Conservation (phyloP, 2,329 filamentous ascomycete genomes). For the Botrytis elliptica region DNA sequence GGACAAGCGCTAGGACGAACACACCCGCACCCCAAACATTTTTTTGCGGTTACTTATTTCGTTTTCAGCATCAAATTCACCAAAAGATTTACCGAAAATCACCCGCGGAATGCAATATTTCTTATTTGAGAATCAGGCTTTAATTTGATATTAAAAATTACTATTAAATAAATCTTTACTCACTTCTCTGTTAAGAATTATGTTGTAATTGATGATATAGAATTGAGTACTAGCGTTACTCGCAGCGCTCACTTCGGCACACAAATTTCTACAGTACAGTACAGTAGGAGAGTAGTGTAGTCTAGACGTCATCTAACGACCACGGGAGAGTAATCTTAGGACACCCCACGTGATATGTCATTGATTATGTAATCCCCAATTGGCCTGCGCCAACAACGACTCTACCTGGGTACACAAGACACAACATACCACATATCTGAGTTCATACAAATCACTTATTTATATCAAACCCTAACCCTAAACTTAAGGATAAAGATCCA, state of each 20-base stretch:
- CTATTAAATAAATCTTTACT: not conserved
- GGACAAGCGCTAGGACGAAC: not conserved
- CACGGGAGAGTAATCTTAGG: not conserved
- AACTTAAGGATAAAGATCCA: too few species aligned
- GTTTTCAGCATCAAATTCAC: conserved; percentile 1
- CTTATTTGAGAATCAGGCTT: not conserved
- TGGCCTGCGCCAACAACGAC: not conserved
- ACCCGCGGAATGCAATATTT: not conserved
- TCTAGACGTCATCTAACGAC: not conserved
- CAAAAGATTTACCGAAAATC: not conserved
- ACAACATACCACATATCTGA: not conserved
- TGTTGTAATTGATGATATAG: not conserved
- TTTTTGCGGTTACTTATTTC: not conserved
- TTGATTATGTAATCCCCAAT: not conserved
- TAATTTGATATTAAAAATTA: not conserved
- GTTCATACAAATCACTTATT: not conserved
- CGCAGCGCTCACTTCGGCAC: not conserved
- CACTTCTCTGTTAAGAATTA: not conserved
- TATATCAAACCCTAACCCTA: too few species aligned
- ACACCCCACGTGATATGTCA: not conserved
- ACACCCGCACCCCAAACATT: not conserved
- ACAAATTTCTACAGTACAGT: not conserved
- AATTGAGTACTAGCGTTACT: not conserved
- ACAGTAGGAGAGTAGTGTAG: not conserved
- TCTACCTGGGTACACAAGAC: too few species aligned